Base-by-base conservation (phyloP, 768 basidiomycete genomes). In the Agaricus sinodeliciosus region DNA sequence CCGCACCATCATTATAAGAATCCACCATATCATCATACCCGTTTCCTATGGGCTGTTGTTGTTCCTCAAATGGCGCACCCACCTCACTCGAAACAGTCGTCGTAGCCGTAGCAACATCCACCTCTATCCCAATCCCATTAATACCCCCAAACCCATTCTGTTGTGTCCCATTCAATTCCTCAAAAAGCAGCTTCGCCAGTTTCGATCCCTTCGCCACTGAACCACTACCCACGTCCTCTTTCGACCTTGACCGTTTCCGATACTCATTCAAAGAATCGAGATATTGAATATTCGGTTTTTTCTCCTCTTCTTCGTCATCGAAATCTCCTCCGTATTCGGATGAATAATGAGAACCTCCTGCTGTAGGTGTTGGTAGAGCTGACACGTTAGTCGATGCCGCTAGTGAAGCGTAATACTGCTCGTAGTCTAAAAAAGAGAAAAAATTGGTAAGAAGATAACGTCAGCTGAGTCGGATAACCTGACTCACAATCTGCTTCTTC, bases 321-420 rank as follows among this genome's bases (percentile, higher is more conserved):
- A 27, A 54, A 15, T 58, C 66, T 64, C 31, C 31, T 31, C 40
- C 66, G 67, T 51, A 69, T 37, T 83, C 84, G 15, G 79, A 79
- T 37, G 73, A 74, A 31, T 31, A 31, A 41, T 75, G 73, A 25
- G 75, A 76, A 46, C 75, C 77, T 6, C 75, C 77, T 6, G 76
- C 74, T 0, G 81, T 77, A 0, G 86, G 85, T 5, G 88, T 87
- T 2, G 78, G 76, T 54, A 77, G 75, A 0, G 78, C 68, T 9
- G 87, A 82, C 12, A 73, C 72, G 0, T 84, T 65, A 0, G 71
- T 67, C 8, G 75, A 85, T 1, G 82, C 84, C 9, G 82, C 85
- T 39, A 91, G 69, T 11, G 82, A 84, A 19, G 90, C 88, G 57
- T 91, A 91, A 58, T 91, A 91, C 53, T 84, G 85, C 55, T 90